Base-by-base conservation (phyloP, 495 filamentous ascomycete species). In the Trichoderma gamsii region DNA sequence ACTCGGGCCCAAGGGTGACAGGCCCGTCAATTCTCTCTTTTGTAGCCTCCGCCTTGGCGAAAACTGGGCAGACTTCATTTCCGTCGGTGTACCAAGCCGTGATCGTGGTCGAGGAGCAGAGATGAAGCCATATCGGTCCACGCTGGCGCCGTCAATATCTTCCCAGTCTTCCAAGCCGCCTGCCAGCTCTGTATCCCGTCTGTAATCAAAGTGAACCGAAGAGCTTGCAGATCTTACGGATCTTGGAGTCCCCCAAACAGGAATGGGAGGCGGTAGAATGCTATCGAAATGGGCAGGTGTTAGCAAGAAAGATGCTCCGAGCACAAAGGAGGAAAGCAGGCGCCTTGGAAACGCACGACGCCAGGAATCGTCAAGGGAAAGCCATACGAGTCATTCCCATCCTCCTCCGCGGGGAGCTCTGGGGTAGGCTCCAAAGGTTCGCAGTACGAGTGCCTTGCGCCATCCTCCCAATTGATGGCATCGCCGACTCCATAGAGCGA, bases 101-200 rank as follows among this genome's bases (percentile, higher is more conserved):
- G 79, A 76, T n/a, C 41, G 44, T 74, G 79, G 73, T 32, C 41
- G 44, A 75, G 79, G 73, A 73, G 80, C 69, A 81, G 72, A 84
- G 76, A 99, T 98, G 80, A 99, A 99, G 21, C 95, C 95, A 76
- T 98, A 99, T 73, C 86, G 83, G 78, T 99, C 95, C 52, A 98
- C 90, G 75, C 96, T 91, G 49, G 81, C 84, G n/a, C 85, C 90
- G n/a, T 89, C 82, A 13, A 99, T 79, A 76, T 97, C 89, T 72
- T 94, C 89, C 96, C 95, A 99, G 73, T 97, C 93, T 73, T 99
- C 95, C 51, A 96, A 87, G 0, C 94, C 94, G 18, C 93, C 93
- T 16, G 92, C 92, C 16, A 88, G 77, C 76, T 84, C 80, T 46
- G 79, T 74, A 29, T 71, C 74, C 59, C 63, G 71, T 64, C 73